These are phyloP conservation scores for Anaeramoeba flamelloides DNA, from an alignment of 78 protist species.

Conservation along the genomic window DNA sequence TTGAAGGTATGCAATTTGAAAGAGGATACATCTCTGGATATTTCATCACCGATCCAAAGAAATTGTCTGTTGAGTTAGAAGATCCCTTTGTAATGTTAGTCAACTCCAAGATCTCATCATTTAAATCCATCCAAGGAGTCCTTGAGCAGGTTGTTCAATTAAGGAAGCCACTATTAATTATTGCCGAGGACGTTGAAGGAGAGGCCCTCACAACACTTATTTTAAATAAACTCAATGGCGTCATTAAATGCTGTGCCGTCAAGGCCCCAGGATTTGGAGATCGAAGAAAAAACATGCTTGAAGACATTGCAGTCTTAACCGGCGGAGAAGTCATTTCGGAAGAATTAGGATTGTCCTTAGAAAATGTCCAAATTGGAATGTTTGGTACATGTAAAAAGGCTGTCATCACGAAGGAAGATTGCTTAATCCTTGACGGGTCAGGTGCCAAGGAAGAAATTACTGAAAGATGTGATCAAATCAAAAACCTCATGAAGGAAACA, in stretches of 20 bases:
- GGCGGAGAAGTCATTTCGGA: conserved; percentile 53
- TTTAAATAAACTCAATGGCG: conserved; percentile 71
- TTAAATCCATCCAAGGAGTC: background rate
- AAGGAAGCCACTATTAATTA: conserved; percentile 61
- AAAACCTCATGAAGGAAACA: conserved; percentile 37
- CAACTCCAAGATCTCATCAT: conserved; percentile 40
- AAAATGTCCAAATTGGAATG: conserved; percentile 25
- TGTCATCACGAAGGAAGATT: conserved; percentile 65
- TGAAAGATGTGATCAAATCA: conserved; percentile 63
- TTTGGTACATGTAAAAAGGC: conserved; percentile 71
- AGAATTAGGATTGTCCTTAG: conserved; percentile 33
- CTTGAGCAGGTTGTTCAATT: conserved; percentile 8
- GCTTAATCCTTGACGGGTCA: conserved; percentile 76
- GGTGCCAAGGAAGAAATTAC: too few species aligned
- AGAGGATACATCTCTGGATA: conserved; percentile 88
- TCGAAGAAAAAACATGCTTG: conserved; percentile 65
- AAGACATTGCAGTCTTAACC: conserved; percentile 87
- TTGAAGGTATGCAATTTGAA: conserved; percentile 94
- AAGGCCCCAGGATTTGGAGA: conserved; percentile 99
- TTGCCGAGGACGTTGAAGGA: conserved; percentile 86
- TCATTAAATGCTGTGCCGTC: conserved; percentile 49
- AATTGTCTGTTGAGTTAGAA: background rate
- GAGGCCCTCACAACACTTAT: conserved; percentile 80
- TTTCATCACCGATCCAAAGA: conserved; percentile 77
- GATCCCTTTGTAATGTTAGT: conserved; percentile 13